phyloP scores from a whole-genome alignment of 257 asterid genomes.

The Solanum etuberosum region DNA sequence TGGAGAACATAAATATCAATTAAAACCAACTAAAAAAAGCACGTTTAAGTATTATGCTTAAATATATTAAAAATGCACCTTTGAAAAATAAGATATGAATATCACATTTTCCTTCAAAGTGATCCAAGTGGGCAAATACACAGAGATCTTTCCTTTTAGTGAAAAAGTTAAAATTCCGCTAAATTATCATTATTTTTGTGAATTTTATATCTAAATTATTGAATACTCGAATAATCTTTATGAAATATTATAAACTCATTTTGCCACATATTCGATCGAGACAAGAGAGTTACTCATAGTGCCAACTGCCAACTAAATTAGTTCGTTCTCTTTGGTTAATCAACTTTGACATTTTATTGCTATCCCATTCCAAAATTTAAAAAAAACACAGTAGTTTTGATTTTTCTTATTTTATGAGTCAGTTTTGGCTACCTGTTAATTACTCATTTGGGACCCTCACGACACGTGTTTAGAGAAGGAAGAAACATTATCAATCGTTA shows the following conservation, averaged over 20 bases:
- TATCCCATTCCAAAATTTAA: background rate
- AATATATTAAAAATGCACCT: too few species aligned
- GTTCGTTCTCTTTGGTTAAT: background rate
- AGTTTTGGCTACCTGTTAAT: background rate
- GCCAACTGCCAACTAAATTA: background rate
- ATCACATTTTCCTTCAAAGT: background rate
- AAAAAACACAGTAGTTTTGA: background rate
- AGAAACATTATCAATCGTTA: too few species aligned
- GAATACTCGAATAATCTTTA: too few species aligned
- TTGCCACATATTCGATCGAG: background rate
- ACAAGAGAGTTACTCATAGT: background rate
- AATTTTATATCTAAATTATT: too few species aligned
- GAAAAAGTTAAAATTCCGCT: too few species aligned
- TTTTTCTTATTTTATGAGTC: background rate
- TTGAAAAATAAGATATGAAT: too few species aligned
- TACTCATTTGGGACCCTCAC: background rate
- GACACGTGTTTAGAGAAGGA: background rate
- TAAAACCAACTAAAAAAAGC: too few species aligned
- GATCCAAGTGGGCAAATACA: background rate
- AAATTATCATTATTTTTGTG: too few species aligned
- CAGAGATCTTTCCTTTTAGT: too few species aligned
- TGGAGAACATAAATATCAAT: too few species aligned
- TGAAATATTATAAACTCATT: background rate
- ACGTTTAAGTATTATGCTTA: too few species aligned
- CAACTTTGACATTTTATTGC: background rate